Conservation (phyloP, 179 eudicot genomes). For the Beta lomatogona region DNA sequence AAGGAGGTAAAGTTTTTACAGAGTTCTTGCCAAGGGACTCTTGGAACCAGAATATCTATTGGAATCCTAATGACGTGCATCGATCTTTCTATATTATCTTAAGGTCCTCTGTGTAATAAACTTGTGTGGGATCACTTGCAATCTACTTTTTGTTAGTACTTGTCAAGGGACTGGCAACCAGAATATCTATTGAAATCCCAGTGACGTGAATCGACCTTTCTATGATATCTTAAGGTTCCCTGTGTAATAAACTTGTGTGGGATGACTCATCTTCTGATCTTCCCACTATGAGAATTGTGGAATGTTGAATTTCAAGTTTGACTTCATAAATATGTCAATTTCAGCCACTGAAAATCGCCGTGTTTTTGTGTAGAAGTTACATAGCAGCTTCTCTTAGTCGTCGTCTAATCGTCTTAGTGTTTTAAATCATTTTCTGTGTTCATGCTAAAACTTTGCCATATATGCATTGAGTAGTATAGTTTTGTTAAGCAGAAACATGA, state of each 20-base stretch:
- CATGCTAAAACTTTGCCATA: no score
- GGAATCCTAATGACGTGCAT: not conserved
- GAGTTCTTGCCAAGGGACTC: not conserved
- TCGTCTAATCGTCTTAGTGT: no score
- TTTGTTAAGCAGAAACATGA: no score
- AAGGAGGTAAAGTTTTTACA: conserved; percentile 38
- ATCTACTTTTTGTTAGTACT: not conserved
- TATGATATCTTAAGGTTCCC: not conserved
- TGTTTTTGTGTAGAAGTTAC: not conserved
- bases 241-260: not conserved
- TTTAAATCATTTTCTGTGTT: no score
- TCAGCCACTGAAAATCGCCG: no score
- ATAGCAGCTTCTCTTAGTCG: no score
- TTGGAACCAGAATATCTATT: not conserved
- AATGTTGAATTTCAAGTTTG: not conserved
- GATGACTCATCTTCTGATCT: not conserved
- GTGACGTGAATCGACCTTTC: not conserved
- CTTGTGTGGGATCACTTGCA: no score
- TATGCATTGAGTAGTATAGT: no score
- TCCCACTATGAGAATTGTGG: not conserved
- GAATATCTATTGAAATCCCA: no score
- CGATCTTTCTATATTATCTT: no score
- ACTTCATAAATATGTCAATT: not conserved
- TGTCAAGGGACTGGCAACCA: not conserved
- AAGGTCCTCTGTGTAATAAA: no score